Evolutionary conservation across 495 filamentous ascomycete genomes (phyloP).

Genomic region (Penicillium diatomitis): DNA sequence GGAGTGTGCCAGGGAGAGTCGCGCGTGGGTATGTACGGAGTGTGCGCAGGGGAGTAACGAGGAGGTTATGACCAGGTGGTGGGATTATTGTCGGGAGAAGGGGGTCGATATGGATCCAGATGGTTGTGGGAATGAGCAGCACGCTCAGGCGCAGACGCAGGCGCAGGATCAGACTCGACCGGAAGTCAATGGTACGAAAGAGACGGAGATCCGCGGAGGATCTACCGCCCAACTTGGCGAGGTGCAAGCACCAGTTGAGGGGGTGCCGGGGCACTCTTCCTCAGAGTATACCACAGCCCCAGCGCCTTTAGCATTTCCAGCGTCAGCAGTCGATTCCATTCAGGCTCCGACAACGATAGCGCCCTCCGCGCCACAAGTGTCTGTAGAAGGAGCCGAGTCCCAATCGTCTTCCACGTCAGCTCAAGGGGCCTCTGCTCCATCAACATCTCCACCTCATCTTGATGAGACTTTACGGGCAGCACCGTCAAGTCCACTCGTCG

Average conservation of each 20-base stretch:
- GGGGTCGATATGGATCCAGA: slow-evolving; percentile 36
- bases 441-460: not conserved
- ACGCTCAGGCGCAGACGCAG: slow-evolving; percentile 7
- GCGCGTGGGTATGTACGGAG: slow-evolving; percentile 51
- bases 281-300: not conserved
- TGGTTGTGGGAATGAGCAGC: slow-evolving; percentile 1
- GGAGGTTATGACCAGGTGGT: slow-evolving; percentile 61
- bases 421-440: not conserved
- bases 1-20: slow-evolving; percentile 54
- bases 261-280: not conserved
- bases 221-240: not conserved
- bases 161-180: slow-evolving; percentile 34
- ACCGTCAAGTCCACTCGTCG: not conserved
- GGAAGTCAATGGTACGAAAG: slow-evolving; percentile 38
- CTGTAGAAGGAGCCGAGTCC: too few relatives aligned
- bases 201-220: slow-evolving; percentile 10
- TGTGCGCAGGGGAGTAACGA: slow-evolving; percentile 54
- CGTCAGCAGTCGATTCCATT: not conserved
- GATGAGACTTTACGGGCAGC: not conserved
- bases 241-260: not conserved
- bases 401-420: too few relatives aligned
- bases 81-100: slow-evolving; percentile 45
- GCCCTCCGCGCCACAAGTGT: too few relatives aligned
- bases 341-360: too few relatives aligned
- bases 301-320: not conserved